phyloP scores from a whole-genome alignment of 768 basidiomycete species.

The Scleroderma bovista region DNA sequence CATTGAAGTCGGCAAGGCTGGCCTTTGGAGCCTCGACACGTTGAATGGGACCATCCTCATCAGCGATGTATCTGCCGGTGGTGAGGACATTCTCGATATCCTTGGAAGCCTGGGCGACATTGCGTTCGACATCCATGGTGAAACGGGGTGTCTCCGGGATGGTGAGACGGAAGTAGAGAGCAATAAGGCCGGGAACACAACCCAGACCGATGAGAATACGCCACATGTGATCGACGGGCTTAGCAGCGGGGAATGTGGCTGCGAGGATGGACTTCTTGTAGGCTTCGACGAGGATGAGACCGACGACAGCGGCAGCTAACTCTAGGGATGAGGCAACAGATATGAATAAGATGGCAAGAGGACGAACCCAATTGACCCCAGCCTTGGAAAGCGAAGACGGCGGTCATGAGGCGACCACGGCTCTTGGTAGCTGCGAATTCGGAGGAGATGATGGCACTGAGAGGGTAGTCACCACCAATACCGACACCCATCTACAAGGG shows the following conservation, averaged over 20 bases:
- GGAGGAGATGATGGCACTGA: conserved; percentile 81
- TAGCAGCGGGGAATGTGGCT: conserved; percentile 30
- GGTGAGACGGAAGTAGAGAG: conserved; percentile 88
- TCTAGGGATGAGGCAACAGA: not conserved
- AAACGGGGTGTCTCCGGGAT: conserved; percentile 89
- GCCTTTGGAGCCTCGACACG: conserved; percentile 68
- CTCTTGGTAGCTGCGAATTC: conserved; percentile 80
- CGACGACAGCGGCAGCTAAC: conserved; percentile 60
- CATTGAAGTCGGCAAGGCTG: conserved; percentile 56
- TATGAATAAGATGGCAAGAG: not conserved
- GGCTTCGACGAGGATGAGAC: conserved; percentile 55
- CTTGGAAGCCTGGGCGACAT: conserved; percentile 64
- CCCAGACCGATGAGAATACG: conserved; percentile 86
- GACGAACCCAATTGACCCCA: conserved; percentile 79
- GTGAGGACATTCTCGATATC: conserved; percentile 70
- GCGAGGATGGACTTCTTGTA: conserved; percentile 59
- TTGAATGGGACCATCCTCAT: conserved; percentile 50
- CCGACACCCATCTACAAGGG: conserved; percentile 61
- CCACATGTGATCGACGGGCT: conserved; percentile 73
- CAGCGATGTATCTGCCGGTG: conserved; percentile 39
- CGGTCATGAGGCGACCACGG: conserved; percentile 84
- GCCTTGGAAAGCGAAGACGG: conserved; percentile 81
- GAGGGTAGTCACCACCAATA: conserved; percentile 86
- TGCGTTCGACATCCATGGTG: conserved; percentile 88
- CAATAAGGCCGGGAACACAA: conserved; percentile 71